Base-by-base conservation (phyloP, 805 yeast species). In the Metschnikowia kofuensis region DNA sequence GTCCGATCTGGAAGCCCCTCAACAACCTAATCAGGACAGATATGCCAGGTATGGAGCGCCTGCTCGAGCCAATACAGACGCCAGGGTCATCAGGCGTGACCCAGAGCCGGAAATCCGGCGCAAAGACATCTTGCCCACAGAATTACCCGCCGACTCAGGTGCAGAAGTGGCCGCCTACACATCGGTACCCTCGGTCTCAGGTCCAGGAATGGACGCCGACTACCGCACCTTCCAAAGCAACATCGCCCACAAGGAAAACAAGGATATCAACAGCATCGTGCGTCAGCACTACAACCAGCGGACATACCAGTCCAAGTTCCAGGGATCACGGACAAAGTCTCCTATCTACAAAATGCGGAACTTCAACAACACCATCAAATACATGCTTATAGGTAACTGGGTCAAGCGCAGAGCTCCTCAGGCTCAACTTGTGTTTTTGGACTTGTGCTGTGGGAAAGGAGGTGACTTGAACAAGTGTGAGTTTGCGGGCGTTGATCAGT, bases 381-480 rank as follows among this genome's bases (percentile, higher is more conserved):
- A 89, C 63, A 87, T 90, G 61, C 70, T 92, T 8, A 83, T 94
- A 46, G 84, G 85, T 48, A 87, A 85, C 56, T 84, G 75, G 66
- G 81, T 85, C 2, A 71, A 70, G 34, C 57, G 62, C 15, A 55
- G 59, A 13, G 52, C 60, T 7, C 61, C 56, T 2, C 49, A 42
- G 8, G 62, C 57, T 1, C 69, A 72, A 4, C 61, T 40, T 70
- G 80, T 52, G 77, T 78, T 86, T 1, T 70, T 94, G 15, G 99
- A 94, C 62, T 67, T 92, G 48, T 97, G 97, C 13, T 91, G 98
- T 68, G 99, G 99, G 12, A 95, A 94, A 65, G 99, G 99, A 45
- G 99, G 99, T 28, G 99, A 94, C 69, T 70, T 94, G 60, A 82
- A 86, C 58, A 94, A 94, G 65, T 92, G 96, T 83, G 87, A 84